Evolutionary conservation across 495 filamentous ascomycete species (phyloP).

Genomic region (Alectoria sarmentosa): DNA sequence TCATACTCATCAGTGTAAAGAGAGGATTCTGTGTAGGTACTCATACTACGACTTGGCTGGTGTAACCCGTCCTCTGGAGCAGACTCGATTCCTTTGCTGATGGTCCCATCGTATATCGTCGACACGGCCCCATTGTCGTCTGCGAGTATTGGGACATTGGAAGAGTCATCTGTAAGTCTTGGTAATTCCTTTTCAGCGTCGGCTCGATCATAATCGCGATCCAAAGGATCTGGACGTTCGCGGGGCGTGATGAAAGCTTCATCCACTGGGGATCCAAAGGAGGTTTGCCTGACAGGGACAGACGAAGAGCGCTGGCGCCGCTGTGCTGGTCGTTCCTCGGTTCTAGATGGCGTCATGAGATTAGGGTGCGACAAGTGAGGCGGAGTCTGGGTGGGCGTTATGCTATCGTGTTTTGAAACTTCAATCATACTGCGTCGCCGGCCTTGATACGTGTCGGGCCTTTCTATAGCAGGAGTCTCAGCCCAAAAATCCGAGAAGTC

Average conservation of each 20-base stretch:
- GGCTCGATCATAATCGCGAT: constrained; percentile 1
- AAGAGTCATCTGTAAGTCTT: constrained; percentile 15
- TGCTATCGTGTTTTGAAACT: constrained; percentile 1
- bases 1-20: constrained; percentile 10
- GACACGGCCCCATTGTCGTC: constrained; percentile 15
- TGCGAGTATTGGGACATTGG: constrained; percentile 4
- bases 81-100: constrained; percentile 6
- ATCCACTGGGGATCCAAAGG: constrained; percentile 19
- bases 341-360: background rate
- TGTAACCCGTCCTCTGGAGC: background rate
- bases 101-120: constrained; percentile 24
- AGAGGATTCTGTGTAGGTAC: constrained; percentile 17
- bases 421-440: constrained; percentile 23
- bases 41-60: constrained; percentile 2
- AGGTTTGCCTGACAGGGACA: constrained; percentile 14
- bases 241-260: constrained; percentile 23
- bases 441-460: background rate
- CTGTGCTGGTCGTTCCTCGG: background rate
- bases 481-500: constrained; percentile 38
- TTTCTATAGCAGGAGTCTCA: background rate
- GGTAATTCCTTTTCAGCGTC: constrained; percentile 14
- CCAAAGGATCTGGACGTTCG: constrained; percentile 19
- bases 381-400: constrained; percentile 4
- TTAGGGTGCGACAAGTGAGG: constrained; percentile 1
- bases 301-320: constrained; percentile 20